Conservation (phyloP, 176 grass and related monocot species). For the Olyra latifolia region DNA sequence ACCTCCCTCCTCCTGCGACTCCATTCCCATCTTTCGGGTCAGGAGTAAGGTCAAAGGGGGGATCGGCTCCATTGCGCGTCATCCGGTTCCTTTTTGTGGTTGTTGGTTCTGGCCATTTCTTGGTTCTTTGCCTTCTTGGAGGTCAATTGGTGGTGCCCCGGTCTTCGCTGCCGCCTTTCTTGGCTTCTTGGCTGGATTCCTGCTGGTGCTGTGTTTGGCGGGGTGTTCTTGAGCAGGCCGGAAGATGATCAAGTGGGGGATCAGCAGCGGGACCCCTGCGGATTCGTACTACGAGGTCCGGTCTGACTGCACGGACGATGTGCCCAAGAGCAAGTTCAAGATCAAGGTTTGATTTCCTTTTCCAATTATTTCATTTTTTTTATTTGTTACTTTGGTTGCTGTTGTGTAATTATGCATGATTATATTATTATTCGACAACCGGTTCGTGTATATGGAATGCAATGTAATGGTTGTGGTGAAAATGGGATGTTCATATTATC, state of each 20-base stretch:
- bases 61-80: constrained; percentile 18
- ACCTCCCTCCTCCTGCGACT: constrained; percentile 42
- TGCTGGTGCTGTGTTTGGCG: background rate
- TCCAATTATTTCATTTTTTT: constrained; percentile 16
- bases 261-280: constrained; percentile 65
- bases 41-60: constrained; percentile 49
- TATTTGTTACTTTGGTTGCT: constrained; percentile 11
- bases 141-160: constrained; percentile 21
- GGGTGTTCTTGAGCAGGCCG: constrained; percentile 6
- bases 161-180: background rate
- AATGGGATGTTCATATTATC: background rate
- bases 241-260: constrained; percentile 67
- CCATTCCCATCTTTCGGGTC: constrained; percentile 32
- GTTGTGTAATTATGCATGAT: background rate
- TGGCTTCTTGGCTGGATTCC: constrained; percentile 8
- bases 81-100: background rate
- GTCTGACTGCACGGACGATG: constrained; percentile 70
- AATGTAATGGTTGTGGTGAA: background rate
- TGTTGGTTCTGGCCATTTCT: background rate
- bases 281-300: constrained; percentile 90
- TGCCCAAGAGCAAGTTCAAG: constrained; percentile 98
- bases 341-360: constrained; percentile 71
- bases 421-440: background rate
- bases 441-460: background rate
- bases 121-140: constrained; percentile 9